Base-by-base conservation (phyloP, 1,284 basidiomycete species). In the Porogramme epimiltina region DNA sequence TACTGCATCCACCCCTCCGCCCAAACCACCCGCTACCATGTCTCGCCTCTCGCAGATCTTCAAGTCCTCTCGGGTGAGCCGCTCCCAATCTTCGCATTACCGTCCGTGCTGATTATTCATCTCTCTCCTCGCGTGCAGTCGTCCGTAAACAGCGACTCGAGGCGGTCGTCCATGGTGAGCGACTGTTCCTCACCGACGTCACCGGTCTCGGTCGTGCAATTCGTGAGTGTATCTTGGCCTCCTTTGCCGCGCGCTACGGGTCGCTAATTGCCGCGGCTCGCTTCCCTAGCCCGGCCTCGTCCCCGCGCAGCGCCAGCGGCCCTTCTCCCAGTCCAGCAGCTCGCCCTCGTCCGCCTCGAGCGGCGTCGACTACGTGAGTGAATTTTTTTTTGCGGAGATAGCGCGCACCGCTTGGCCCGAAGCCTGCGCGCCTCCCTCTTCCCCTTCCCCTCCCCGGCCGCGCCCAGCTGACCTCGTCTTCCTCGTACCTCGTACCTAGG, bases 401-500 rank as follows among this genome's bases (percentile, higher is more conserved):
- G n/a, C n/a, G n/a, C n/a, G n/a, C n/a, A n/a, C n/a, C n/a, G n/a
- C n/a, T n/a, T n/a, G n/a, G n/a, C n/a, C n/a, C n/a, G n/a, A n/a
- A n/a, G n/a, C n/a, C n/a, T n/a, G n/a, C n/a, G n/a, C n/a, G 10
- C 34, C 34, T 5, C 34, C 13, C 9, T 9, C n/a, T 6, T 31
- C 28, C 28, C 28, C 28, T 13, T 6, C 28, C 28, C 28, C 28
- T 13, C 8, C 28, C 28, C 6, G 9, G n/a, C 13, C 34, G 16
- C 34, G 34, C 34, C 6, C 34, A 10, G 6, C 5, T 16, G 13
- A 37, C 13, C 34, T 9, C 34, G 5, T 16, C 34, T 37, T 9
- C n/a, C 8, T 37, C 38, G 39, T 24, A 4, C 26, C 36, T 24
- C n/a, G n/a, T n/a, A n/a, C n/a, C 36, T 22, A 65, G 63, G 63